Evolutionary conservation across 1,139 yeast species (phyloP).

Genomic region (Magnusiomyces clavatus): DNA sequence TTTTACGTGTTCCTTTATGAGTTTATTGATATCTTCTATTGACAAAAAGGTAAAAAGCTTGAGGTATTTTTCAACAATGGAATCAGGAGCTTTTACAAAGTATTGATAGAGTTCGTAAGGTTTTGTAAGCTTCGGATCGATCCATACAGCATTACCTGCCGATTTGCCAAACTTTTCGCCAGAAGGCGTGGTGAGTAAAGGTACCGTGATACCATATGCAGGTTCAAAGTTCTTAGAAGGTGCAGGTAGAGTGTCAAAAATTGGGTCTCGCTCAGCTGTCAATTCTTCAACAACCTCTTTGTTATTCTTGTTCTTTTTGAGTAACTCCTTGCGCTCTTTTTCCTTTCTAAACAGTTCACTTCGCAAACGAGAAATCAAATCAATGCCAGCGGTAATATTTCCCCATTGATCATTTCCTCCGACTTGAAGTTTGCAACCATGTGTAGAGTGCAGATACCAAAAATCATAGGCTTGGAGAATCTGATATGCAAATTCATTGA

Average conservation of each 20-base stretch:
- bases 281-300: constrained; percentile 16
- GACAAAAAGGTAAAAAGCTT: constrained; percentile 78
- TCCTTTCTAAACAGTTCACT: constrained; percentile 24
- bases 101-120: constrained; percentile 83
- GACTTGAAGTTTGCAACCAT: constrained; percentile 64
- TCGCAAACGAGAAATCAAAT: constrained; percentile 59
- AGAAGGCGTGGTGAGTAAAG: constrained; percentile 75
- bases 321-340: constrained; percentile 18
- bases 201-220: constrained; percentile 80
- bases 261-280: constrained; percentile 10
- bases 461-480: constrained; percentile 90
- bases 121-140: constrained; percentile 62
- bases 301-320: constrained; percentile 18
- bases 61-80: constrained; percentile 59
- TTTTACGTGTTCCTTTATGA: constrained; percentile 44
- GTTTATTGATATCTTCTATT: constrained; percentile 43
- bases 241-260: neutral
- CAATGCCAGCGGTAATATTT: constrained; percentile 93
- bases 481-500: constrained; percentile 90
- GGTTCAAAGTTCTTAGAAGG: constrained; percentile 15
- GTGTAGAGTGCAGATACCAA: constrained; percentile 61
- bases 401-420: constrained; percentile 99
- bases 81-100: constrained; percentile 74
- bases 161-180: constrained; percentile 97
- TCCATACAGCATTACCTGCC: constrained; percentile 94